A percentile compares a stretch with the other conserved stretches of the same genome.
phyloP scores from a whole-genome alignment of 1,284 basidiomycete species.

The Xerocomus amazonicus region DNA sequence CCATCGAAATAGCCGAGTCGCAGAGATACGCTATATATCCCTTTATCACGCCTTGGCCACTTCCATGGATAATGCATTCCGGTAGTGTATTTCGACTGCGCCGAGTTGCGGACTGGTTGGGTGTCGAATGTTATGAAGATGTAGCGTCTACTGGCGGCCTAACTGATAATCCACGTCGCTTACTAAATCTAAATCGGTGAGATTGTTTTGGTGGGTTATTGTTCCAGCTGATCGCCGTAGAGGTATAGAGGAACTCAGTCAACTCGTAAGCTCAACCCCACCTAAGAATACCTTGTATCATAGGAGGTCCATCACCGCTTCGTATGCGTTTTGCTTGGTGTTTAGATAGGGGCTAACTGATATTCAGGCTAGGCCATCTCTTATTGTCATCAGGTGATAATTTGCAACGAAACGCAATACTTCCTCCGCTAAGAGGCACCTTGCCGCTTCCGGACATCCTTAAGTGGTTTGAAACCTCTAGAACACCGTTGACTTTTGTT shows the following conservation, averaged over 20 bases:
- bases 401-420: conserved; percentile 37
- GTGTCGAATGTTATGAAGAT: conserved; percentile 33
- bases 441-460: conserved; percentile 43
- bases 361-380: conserved; percentile 53
- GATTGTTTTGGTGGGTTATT: neutral
- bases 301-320: conserved; percentile 40
- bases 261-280: conserved; percentile 11
- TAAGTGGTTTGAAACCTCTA: conserved; percentile 43
- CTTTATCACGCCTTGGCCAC: conserved; percentile 47
- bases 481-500: conserved; percentile 43
- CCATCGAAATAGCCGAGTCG: conserved; percentile 31
- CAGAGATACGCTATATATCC: conserved; percentile 59
- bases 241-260: conserved; percentile 9
- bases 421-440: conserved; percentile 50
- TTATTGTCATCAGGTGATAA: conserved; percentile 42
- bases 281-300: conserved; percentile 1
- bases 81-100: conserved; percentile 55
- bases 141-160: conserved; percentile 38
- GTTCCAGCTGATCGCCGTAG: conserved; percentile 20
- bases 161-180: conserved; percentile 31
- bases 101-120: conserved; percentile 58
- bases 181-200: conserved; percentile 35
- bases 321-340: conserved; percentile 33
- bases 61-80: conserved; percentile 46
- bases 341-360: conserved; percentile 10